A percentile compares a stretch with the other conserved stretches of the same genome.
phyloP scores from a whole-genome alignment of 345 rosid species.

The Toxicodendron radicans region DNA sequence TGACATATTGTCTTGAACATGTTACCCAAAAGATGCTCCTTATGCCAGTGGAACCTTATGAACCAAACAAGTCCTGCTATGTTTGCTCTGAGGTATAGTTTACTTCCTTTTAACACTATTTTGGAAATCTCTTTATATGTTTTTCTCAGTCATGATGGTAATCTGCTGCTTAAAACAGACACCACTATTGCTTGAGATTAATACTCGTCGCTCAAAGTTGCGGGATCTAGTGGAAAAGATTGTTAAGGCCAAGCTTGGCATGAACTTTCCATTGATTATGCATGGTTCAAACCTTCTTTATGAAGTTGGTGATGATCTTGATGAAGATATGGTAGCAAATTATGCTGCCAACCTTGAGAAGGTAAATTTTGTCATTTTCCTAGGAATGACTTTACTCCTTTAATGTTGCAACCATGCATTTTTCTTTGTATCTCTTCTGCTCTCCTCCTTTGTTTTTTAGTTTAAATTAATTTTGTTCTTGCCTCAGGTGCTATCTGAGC shows the following conservation, averaged over 20 bases:
- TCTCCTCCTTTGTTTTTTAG: not conserved
- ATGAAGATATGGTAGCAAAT: constrained; percentile 64
- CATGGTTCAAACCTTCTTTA: constrained; percentile 79
- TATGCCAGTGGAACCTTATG: constrained; percentile 94
- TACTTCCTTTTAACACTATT: constrained; percentile 7
- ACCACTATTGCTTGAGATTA: constrained; percentile 80
- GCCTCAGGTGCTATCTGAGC: constrained; percentile 68
- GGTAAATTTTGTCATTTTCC: constrained; percentile 39
- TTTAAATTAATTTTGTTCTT: constrained; percentile 8
- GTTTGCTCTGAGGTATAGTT: constrained; percentile 91
- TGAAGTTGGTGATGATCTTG: constrained; percentile 99
- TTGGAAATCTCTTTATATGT: constrained; percentile 11
- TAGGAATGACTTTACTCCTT: not conserved
- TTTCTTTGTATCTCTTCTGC: not conserved
- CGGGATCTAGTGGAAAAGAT: constrained; percentile 91
- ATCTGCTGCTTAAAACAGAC: constrained; percentile 51
- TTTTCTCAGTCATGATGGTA: constrained; percentile 13
- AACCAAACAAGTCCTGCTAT: constrained; percentile 87
- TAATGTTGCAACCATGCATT: not conserved
- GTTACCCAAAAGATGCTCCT: constrained; percentile 84
- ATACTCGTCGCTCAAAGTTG: constrained; percentile 71
- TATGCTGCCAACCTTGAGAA: constrained; percentile 91
- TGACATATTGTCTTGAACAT: constrained; percentile 96
- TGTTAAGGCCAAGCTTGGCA: constrained; percentile 91
- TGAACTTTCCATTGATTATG: constrained; percentile 88